Base-by-base conservation (phyloP, 2,329 filamentous ascomycete genomes). In the Hymenotorrendiella dingleyae region DNA sequence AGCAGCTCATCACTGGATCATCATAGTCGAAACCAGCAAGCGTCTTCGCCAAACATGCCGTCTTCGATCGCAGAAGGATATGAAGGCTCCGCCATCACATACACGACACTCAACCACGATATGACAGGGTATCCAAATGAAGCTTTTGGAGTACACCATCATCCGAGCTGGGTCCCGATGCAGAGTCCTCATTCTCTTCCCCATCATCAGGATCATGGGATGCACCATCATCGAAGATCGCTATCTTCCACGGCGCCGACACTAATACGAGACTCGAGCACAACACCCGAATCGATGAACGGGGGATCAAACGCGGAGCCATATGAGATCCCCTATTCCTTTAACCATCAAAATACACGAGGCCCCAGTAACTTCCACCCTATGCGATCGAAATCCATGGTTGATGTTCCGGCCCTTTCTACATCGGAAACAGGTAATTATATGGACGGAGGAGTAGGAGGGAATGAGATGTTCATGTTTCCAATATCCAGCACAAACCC, bases 361-460 rank as follows among this genome's bases (percentile, higher is more conserved):
- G 42, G 9, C 29, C 41, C 20, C 30, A 36, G 26, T 17, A 16
- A 17, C 7, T 42, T 36, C 20, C 40, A 36, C n/a, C 22, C 32
- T 3, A 11, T 19, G 11, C 36, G 42, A 12, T 43, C 51, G 12
- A 49, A 49, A 30, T 46, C 42, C 11, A 32, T 49, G 24, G 34
- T 33, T 9, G 46, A 54, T 36, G 27, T 33, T 12, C 28, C 44
- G 7, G 14, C 45, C 8, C 43, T 42, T 24, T 40, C 42, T 22
- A 27, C 44, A 22, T 10, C 42, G 21, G 43, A 39, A 29, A 42
- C 46, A 38, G n/a, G n/a, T n/a, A n/a, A n/a, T n/a, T n/a, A n/a
- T n/a, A n/a, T n/a, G n/a, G n/a, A n/a, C n/a, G 51, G 49, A 45
- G 45, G 46, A 22, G 51, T 52, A 14, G 42, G 43, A 4, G 23